Conservation (phyloP, 2,329 filamentous ascomycete genomes). For the Macrophomina tecta region DNA sequence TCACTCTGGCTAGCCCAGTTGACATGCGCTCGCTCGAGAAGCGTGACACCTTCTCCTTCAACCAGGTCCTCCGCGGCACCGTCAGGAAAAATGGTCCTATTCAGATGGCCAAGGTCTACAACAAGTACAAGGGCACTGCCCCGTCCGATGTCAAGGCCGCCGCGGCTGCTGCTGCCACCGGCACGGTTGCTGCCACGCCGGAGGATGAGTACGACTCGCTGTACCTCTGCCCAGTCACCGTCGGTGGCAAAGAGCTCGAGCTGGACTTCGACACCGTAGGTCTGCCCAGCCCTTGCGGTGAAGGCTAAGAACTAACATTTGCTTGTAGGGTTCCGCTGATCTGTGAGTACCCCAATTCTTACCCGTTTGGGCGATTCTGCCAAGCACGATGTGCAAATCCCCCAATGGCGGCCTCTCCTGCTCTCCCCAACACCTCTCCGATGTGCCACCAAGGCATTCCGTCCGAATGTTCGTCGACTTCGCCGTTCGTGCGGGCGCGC, state of each 20-base stretch:
- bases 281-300: slow-evolving; percentile 31
- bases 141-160: slow-evolving; percentile 40
- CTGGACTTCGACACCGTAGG: slow-evolving; percentile 74
- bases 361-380: slow-evolving; percentile 6
- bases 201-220: slow-evolving; percentile 45
- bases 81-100: slow-evolving; percentile 48
- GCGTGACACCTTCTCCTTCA: slow-evolving; percentile 40
- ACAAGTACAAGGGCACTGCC: slow-evolving; percentile 45
- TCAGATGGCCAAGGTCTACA: slow-evolving; percentile 47
- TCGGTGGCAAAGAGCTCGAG: slow-evolving; percentile 68
- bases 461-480: neutral
- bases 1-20: slow-evolving; percentile 39
- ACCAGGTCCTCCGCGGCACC: slow-evolving; percentile 39
- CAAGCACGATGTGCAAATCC: slow-evolving; percentile 4
- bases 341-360: slow-evolving; percentile 43
- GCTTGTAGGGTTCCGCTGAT: slow-evolving; percentile 58
- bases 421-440: neutral
- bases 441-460: neutral
- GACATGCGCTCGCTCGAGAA: slow-evolving; percentile 40
- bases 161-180: slow-evolving; percentile 43
- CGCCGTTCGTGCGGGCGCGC: neutral
- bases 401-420: slow-evolving; percentile 2
- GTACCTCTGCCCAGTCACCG: slow-evolving; percentile 61
- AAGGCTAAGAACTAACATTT: slow-evolving; percentile 25
- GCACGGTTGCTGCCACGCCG: slow-evolving; percentile 49